Evolutionary conservation across 129 eudicot species (phyloP).

Genomic region (Flaveria bidentis): DNA sequence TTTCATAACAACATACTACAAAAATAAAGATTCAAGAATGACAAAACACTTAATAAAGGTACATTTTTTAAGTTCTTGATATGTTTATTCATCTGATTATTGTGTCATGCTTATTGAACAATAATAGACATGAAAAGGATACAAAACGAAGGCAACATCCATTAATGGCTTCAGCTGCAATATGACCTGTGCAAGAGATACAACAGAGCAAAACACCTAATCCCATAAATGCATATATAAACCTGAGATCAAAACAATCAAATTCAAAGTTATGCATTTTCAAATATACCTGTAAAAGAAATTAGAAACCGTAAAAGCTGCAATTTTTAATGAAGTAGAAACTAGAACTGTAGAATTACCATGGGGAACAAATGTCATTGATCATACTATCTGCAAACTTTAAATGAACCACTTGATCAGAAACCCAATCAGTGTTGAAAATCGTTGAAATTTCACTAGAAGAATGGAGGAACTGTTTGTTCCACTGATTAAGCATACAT

Average conservation of each 20-base stretch:
- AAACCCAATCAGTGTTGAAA: conserved; percentile 26
- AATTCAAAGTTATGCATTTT: background rate
- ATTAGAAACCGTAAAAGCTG: background rate
- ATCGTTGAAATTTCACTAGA: background rate
- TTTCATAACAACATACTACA: conserved; percentile 56
- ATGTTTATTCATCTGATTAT: background rate
- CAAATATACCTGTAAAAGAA: background rate
- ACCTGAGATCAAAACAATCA: conserved; percentile 47
- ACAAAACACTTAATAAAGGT: background rate
- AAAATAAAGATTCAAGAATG: conserved; percentile 43
- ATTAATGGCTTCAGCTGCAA: conserved; percentile 78
- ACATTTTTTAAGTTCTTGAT: background rate
- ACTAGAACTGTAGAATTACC: conserved; percentile 23
- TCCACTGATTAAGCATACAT: conserved; percentile 63
- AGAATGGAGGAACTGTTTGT: conserved; percentile 40
- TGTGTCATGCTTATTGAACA: background rate
- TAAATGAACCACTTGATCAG: conserved; percentile 16
- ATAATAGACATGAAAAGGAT: conserved; percentile 45
- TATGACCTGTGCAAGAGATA: conserved; percentile 69
- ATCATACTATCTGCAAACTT: conserved; percentile 6
- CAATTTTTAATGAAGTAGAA: background rate
- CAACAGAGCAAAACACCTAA: conserved; percentile 59
- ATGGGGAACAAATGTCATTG: conserved; percentile 16
- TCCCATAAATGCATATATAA: conserved; percentile 81
- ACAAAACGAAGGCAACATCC: conserved; percentile 86